Evolutionary conservation across 768 basidiomycete genomes (phyloP).

Genomic region (Astraeus odoratus): DNA sequence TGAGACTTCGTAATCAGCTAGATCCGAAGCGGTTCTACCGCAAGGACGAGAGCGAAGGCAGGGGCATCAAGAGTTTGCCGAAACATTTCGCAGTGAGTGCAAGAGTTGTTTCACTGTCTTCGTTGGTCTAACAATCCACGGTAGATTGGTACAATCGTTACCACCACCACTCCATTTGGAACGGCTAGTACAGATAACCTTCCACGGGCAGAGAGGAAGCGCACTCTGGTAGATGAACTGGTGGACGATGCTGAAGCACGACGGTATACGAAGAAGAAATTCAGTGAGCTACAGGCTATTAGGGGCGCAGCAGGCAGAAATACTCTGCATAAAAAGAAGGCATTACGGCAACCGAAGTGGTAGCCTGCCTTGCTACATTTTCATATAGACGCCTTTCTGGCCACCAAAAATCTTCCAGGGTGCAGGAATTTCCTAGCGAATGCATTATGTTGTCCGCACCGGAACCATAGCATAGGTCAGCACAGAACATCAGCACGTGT

Average conservation of each 20-base stretch:
- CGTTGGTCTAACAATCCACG: slow-evolving; percentile 5
- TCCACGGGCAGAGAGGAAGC: slow-evolving; percentile 60
- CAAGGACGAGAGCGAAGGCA: slow-evolving; percentile 81
- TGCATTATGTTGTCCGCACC: no score
- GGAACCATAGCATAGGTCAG: no score
- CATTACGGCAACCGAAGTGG: slow-evolving; percentile 63
- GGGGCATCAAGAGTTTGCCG: slow-evolving; percentile 76
- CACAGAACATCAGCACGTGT: no score
- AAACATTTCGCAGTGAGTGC: slow-evolving; percentile 81
- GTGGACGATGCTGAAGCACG: slow-evolving; percentile 83
- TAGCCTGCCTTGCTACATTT: slow-evolving; percentile 25
- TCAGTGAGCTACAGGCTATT: slow-evolving; percentile 65
- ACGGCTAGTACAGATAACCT: slow-evolving; percentile 65
- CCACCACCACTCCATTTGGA: slow-evolving; percentile 67
- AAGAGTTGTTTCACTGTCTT: not conserved
- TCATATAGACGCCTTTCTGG: no score
- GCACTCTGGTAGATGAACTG: slow-evolving; percentile 82
- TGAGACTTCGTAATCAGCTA: slow-evolving; percentile 79
- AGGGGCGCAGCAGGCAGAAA: slow-evolving; percentile 64
- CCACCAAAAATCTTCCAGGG: no score
- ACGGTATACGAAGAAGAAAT: slow-evolving; percentile 89
- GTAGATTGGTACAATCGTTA: slow-evolving; percentile 75
- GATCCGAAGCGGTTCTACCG: slow-evolving; percentile 91
- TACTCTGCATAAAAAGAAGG: slow-evolving; percentile 60
- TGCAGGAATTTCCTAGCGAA: no score